Base-by-base conservation (phyloP, 2,329 filamentous ascomycete genomes). In the Alternaria rosae region DNA sequence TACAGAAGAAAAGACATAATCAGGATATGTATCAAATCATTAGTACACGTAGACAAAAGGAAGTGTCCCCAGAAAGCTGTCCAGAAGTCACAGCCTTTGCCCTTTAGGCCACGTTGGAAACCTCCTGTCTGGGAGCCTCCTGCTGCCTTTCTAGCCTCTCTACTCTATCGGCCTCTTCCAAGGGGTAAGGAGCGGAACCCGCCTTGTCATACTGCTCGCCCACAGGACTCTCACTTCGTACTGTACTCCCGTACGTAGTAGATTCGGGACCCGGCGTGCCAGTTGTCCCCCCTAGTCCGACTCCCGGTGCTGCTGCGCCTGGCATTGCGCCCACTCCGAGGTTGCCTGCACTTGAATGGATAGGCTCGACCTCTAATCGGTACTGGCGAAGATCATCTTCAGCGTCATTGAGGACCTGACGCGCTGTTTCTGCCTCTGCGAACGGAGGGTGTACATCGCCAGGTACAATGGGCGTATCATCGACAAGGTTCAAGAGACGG, bases 401-500 rank as follows among this genome's bases (percentile, higher is more conserved):
- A 43, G 93, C 94, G 65, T 97, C 94, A 73, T 96, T 95, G 25
- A 99, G 87, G 47, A 98, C 88, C 78, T 96, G 91, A 55, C 93
- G 89, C 3, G 92, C 93, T 67, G 91, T 88, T 12, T 86, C 82
- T 9, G 82, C 83, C 60, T 89, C 82, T 35, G 87, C 83, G 76
- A 95, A 98, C 0, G 85, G 80, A n/a, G 86, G 84, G 53, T 91
- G 89, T 15, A 85, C 79, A 77, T 97, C 93, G 50, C 95, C 95
- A 1, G 94, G 94, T 1, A 97, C 91, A 28, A 97, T 88, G 0
- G 95, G 93, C 0, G 90, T 90, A 78, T 97, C 94, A 72, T 99
- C 95, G 11, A 99, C 87, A 41, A 97, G 87, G 70, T 91, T 89
- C 58, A 99, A 80, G 35, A 99, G 87, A 44, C 93, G 89, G 57